These are phyloP conservation scores for Diversispora epigaea DNA, from an alignment of 192 early-diverging fungal species.

Conservation along the genomic window DNA sequence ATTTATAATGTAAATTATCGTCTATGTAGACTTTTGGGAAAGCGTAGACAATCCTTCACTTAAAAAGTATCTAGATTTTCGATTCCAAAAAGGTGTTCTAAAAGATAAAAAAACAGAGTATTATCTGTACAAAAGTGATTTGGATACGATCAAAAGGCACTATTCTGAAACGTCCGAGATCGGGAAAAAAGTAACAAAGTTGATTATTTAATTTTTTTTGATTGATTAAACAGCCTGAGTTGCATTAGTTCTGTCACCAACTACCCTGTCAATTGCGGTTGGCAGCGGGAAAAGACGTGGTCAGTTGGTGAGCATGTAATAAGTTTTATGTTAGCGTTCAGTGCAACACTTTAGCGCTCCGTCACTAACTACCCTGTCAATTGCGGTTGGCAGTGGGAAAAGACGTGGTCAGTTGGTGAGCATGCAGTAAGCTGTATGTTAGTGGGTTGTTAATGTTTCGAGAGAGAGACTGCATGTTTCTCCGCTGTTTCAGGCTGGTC, in stretches of 20 bases:
- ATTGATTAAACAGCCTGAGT: neutral
- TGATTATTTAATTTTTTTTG: constrained; percentile 15
- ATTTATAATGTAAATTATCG: no score
- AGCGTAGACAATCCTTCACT: constrained; percentile 5
- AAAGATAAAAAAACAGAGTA: constrained; percentile 19
- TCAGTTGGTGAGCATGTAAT: constrained; percentile 9
- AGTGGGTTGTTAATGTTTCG: constrained; percentile 6
- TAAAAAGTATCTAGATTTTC: constrained; percentile 24
- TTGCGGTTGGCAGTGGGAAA: constrained; percentile 12
- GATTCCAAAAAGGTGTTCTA: constrained; percentile 20
- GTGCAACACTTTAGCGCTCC: neutral
- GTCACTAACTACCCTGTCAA: constrained; percentile 3
- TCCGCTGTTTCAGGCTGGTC: no score
- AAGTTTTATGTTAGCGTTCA: neutral
- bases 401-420: neutral
- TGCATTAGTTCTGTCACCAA: neutral
- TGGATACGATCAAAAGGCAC: constrained; percentile 20
- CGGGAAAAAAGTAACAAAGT: constrained; percentile 20
- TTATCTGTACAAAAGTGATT: constrained; percentile 17
- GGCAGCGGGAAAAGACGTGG: constrained; percentile 1
- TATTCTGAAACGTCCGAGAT: constrained; percentile 29
- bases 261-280: constrained; percentile 11
- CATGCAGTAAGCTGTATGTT: neutral
- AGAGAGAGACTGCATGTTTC: neutral
- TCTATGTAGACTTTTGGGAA: constrained; percentile 30